Evolutionary conservation across 805 yeast species (phyloP).

Genomic region (Candida vaughaniae): DNA sequence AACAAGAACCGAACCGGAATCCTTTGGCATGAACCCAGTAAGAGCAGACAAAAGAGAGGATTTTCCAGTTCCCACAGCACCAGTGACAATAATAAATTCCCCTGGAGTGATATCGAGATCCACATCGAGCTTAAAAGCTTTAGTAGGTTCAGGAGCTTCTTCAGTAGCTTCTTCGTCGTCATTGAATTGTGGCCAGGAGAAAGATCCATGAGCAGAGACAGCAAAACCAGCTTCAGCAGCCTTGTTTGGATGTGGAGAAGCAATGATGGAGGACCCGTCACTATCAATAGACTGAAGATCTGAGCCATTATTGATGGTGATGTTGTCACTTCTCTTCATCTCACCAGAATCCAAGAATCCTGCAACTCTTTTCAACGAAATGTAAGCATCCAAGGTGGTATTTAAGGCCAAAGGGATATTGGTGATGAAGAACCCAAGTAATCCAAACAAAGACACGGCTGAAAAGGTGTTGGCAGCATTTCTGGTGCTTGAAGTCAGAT

Average conservation of each 20-base stretch:
- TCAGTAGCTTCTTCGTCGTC: conserved; percentile 1
- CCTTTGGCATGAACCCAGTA: conserved; percentile 36
- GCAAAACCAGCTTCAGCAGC: neutral
- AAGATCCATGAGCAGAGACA: neutral
- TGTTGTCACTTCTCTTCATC: conserved; percentile 27
- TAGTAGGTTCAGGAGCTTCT: neutral
- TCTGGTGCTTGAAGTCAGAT: conserved; percentile 25
- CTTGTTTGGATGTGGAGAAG: conserved; percentile 15
- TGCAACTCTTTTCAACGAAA: conserved; percentile 59
- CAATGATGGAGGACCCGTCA: conserved; percentile 1
- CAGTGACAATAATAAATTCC: conserved; percentile 36
- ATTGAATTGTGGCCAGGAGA: neutral
- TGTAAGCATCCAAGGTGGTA: conserved; percentile 62
- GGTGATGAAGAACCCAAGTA: conserved; percentile 59
- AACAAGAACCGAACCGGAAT: conserved; percentile 26
- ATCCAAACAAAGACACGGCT: conserved; percentile 65
- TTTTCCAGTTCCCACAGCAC: conserved; percentile 36
- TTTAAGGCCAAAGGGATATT: conserved; percentile 70
- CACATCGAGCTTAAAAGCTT: conserved; percentile 2
- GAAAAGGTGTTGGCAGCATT: conserved; percentile 66
- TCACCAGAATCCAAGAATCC: conserved; percentile 49
- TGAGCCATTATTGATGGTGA: conserved; percentile 18
- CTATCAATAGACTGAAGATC: neutral
- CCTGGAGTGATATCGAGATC: conserved; percentile 21
- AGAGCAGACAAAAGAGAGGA: conserved; percentile 36